These are phyloP conservation scores for Calonectria hawksworthii DNA, from an alignment of 2,329 filamentous ascomycete species.

Conservation along the genomic window DNA sequence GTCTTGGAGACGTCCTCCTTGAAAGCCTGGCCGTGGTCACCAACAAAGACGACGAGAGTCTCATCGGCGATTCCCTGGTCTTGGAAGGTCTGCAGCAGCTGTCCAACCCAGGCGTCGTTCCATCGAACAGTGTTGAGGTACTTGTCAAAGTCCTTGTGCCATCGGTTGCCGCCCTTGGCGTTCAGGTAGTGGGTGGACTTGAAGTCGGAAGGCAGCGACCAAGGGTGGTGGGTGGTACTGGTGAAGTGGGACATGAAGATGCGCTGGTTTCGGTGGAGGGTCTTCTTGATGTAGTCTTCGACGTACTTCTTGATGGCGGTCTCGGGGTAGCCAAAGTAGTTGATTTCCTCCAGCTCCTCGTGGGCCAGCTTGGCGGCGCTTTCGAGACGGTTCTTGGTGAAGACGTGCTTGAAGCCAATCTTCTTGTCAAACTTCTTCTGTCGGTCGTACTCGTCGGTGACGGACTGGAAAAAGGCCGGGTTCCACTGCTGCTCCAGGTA, in stretches of 20 bases:
- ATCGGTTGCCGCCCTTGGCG: slow-evolving; percentile 41
- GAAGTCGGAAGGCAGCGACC: slow-evolving; percentile 38
- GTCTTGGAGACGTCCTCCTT: slow-evolving; percentile 49
- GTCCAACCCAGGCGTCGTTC: slow-evolving; percentile 51
- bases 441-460: slow-evolving; percentile 53
- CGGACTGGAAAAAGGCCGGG: slow-evolving; percentile 53
- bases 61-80: slow-evolving; percentile 51
- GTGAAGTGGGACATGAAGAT: slow-evolving; percentile 55
- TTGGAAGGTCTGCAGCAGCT: slow-evolving; percentile 50
- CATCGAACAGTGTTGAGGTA: slow-evolving; percentile 52
- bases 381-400: slow-evolving; percentile 47
- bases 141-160: slow-evolving; percentile 48
- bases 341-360: slow-evolving; percentile 39
- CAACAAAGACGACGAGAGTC: slow-evolving; percentile 51
- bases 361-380: slow-evolving; percentile 29
- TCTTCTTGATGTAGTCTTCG: slow-evolving; percentile 45
- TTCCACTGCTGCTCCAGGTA: slow-evolving; percentile 50
- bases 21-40: slow-evolving; percentile 53
- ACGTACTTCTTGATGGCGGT: slow-evolving; percentile 48
- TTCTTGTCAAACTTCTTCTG: slow-evolving; percentile 49
- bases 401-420: slow-evolving; percentile 50
- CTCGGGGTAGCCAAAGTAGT: slow-evolving; percentile 55
- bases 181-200: slow-evolving; percentile 35
- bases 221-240: slow-evolving; percentile 54
- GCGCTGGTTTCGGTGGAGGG: slow-evolving; percentile 49